Evolutionary conservation across 108 stramenopile species (phyloP).

Genomic region (Cyclostephanos tholiformis): DNA sequence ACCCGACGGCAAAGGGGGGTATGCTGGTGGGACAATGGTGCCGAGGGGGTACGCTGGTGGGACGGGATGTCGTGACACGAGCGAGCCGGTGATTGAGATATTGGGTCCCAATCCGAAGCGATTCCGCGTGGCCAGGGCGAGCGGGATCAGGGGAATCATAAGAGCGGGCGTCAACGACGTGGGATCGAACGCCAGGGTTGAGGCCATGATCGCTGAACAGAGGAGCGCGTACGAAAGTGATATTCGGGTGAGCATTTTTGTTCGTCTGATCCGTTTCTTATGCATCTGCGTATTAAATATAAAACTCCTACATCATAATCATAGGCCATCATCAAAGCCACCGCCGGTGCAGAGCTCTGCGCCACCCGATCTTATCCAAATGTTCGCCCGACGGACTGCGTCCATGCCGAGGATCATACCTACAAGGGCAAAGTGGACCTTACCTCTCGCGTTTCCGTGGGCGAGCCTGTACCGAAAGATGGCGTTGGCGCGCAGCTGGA

Average conservation of each 20-base stretch:
- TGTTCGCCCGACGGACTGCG: slow-evolving; percentile 66
- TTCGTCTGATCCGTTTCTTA: slow-evolving; percentile 8
- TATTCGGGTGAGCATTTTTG: slow-evolving; percentile 58
- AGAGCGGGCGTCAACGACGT: slow-evolving; percentile 17
- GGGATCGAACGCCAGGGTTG: slow-evolving; percentile 35
- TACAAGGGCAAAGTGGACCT: slow-evolving; percentile 78
- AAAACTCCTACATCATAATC: neutral
- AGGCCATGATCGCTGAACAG: slow-evolving; percentile 44
- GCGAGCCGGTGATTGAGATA: slow-evolving; percentile 75
- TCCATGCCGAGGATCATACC: slow-evolving; percentile 75
- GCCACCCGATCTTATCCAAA: slow-evolving; percentile 60
- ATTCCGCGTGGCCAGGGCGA: slow-evolving; percentile 68
- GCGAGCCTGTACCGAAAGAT: slow-evolving; percentile 72
- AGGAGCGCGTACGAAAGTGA: slow-evolving; percentile 66
- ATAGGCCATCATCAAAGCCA: slow-evolving; percentile 65
- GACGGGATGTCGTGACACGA: slow-evolving; percentile 86
- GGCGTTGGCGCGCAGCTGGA: slow-evolving; percentile 20
- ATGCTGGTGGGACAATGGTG: slow-evolving; percentile 36
- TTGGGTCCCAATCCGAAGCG: slow-evolving; percentile 85
- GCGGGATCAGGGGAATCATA: slow-evolving; percentile 67
- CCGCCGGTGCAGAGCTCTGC: slow-evolving; percentile 84
- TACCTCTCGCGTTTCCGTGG: slow-evolving; percentile 63
- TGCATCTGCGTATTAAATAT: neutral
- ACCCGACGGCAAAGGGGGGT: slow-evolving; percentile 31
- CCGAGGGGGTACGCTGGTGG: slow-evolving; percentile 82